Evolutionary conservation across 345 rosid genomes (phyloP), one percentile per base, ranked within the genome.

Genomic region (Rhizophora apiculata): DNA sequence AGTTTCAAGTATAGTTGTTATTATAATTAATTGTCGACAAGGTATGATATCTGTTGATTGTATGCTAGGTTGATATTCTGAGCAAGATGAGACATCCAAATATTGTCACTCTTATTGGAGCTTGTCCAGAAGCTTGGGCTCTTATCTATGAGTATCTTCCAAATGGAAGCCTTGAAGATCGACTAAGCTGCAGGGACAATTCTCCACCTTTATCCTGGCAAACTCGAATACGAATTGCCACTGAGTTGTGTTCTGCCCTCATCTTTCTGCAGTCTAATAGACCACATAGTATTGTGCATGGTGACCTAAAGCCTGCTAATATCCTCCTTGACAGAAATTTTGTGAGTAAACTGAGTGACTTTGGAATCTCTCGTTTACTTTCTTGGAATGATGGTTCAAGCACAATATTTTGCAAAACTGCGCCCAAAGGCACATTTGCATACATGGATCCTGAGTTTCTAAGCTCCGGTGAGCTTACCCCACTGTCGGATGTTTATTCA

Each of bases 121-220:
- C 95, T 65, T 94, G 97, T 77, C 93, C 97, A 2, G 98, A 94
- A 58, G 88, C 82, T 19, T 87, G 91, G 86, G 62, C 85, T 80
- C 98, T 94, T 34, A 60, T 94, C 57, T 94, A 91, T 2, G 98
- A 91, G 76, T 91, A 82, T 80, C 84, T 91, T 63, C 85, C 92
- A 5, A 89, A 89, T 81, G 98, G 97, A 64, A 94, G 97, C 74
- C 97, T 94, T 60, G 98, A 94, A 82, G 98, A 94, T 66, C 85
- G 93, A 65, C 88, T 94, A 62, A 81, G 75, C 85, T 91, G 97
- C 81, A 75, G 24, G 70, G 93, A 82, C 74, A 91, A 91, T 78
- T 82, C 96, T 53, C 80, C 90, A 0, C 97, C 97, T 4, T 70
- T 94, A 72, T 86, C 96, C 52, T 94, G 98, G 98, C 93, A 91